Evolutionary conservation across 805 yeast genomes (phyloP), one percentile per base, ranked within the genome.

Genomic region (Zygosaccharomyces rouxii): DNA sequence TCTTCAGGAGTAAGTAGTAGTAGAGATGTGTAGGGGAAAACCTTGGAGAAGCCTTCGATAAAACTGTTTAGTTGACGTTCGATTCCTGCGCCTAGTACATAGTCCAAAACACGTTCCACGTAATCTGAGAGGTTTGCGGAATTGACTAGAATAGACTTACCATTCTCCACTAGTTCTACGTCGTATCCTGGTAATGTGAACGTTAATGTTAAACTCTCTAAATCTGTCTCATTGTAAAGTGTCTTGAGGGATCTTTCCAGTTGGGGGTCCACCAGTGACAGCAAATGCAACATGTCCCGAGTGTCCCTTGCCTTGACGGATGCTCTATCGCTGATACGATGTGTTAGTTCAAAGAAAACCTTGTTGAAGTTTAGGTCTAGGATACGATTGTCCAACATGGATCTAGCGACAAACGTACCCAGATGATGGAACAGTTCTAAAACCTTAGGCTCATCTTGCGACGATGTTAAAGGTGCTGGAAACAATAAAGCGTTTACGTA

Each of bases 361-460:
- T 81, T 77, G 60, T 81, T 88, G 68, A 92, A 83, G 41, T 80
- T 73, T 64, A 92, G 82, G 63, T 94, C 98, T 41, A 92, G 76
- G 40, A 90, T 81, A 54, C 98, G 74, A n/a, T 87, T 83, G 66
- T 92, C 99, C 44, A 92, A 66, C 61, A 90, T 70, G 0, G 97
- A 85, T 50, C 97, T 75, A 0, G 96, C 97, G 45, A 89, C 74
- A 61, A 94, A 89, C 46, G 79, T 80, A 3, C 99, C 99, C 51
- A 92, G 69, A 18, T 79, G 74, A 13, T 74, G 72, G 64, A 88
- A 92, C 41, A 82, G 65, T 23, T 74, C 72, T 5, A 82, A 48
- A 0, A 74, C 68, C 47, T 73, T 76, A 7, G 64, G 57, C 4
- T 76, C 76, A 23, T 72, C 66, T 25, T 63, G 55, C 0, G 60